Evolutionary conservation across 805 yeast species (phyloP).

Genomic region (Yamadazyma laniorum): DNA sequence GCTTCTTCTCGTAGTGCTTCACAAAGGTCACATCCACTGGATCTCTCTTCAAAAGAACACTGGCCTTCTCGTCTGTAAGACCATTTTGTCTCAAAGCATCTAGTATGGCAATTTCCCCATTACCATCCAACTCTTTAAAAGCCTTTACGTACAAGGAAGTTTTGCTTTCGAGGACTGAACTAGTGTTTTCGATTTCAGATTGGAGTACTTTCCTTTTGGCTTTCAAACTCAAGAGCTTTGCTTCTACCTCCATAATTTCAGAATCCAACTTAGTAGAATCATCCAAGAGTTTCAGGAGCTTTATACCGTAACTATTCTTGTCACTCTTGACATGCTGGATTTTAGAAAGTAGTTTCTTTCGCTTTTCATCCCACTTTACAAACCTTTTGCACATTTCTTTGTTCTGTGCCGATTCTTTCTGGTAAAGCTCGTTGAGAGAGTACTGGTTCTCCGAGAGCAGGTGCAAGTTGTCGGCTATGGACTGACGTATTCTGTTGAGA

Average conservation of each 20-base stretch:
- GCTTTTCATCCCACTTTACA: conserved; percentile 40
- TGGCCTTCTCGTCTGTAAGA: conserved; percentile 17
- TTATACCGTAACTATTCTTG: conserved; percentile 41
- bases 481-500: conserved; percentile 26
- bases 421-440: conserved; percentile 47
- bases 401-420: conserved; percentile 32
- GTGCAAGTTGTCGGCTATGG: conserved; percentile 27
- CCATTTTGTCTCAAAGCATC: conserved; percentile 26
- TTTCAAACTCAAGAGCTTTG: conserved; percentile 29
- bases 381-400: conserved; percentile 27
- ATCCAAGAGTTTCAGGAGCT: conserved; percentile 32
- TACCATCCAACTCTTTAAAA: conserved; percentile 35
- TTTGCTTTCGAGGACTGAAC: conserved; percentile 50
- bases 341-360: conserved; percentile 30
- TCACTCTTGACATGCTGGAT: conserved; percentile 41
- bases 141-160: conserved; percentile 44
- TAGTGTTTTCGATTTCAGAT: conserved; percentile 43
- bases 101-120: conserved; percentile 35
- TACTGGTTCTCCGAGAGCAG: conserved; percentile 44
- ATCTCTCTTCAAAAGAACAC: conserved; percentile 14
- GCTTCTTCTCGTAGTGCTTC: conserved; percentile 13
- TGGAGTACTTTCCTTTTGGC: conserved; percentile 32
- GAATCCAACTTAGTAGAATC: conserved; percentile 31
- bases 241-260: conserved; percentile 41
- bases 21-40: conserved; percentile 32